Percentiles rank a stretch among this genome's conserved stretches.
Evolutionary conservation across 345 rosid species (phyloP).

Genomic region (Melaleuca alternifolia): DNA sequence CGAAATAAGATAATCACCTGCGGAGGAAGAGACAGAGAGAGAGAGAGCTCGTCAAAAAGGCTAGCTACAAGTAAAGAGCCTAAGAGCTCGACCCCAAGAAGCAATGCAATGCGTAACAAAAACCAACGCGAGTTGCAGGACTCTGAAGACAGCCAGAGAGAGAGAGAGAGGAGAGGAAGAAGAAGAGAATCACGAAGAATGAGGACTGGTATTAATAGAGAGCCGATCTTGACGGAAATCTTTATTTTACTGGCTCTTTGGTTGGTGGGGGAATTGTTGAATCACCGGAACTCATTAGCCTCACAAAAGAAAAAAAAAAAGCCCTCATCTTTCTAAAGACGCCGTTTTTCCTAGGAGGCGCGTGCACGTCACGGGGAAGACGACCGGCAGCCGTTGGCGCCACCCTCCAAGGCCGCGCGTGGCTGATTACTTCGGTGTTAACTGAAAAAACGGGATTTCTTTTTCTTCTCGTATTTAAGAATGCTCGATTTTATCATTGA

Average conservation of each 20-base stretch:
- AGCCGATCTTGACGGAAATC: background rate
- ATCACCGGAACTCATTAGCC: background rate
- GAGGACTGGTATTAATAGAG: background rate
- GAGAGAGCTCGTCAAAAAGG: background rate
- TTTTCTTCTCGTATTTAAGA: background rate
- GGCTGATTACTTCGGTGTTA: background rate
- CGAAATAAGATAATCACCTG: background rate
- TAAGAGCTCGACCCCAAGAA: background rate
- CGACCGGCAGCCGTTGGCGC: background rate
- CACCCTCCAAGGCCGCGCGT: background rate
- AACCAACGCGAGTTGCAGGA: background rate
- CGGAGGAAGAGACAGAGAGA: background rate
- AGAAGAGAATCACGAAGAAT: background rate
- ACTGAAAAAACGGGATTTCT: background rate
- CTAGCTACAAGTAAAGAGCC: background rate
- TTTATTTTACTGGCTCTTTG: background rate
- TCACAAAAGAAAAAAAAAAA: background rate
- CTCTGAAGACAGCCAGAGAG: background rate
- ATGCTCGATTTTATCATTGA: background rate
- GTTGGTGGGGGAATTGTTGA: background rate
- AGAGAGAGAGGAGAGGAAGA: background rate
- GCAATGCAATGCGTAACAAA: background rate
- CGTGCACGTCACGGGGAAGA: background rate
- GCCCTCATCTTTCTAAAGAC: background rate
- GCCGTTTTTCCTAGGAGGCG: background rate